phyloP scores from a whole-genome alignment of 164 flowering plant species.

The Litsea cubeba region DNA sequence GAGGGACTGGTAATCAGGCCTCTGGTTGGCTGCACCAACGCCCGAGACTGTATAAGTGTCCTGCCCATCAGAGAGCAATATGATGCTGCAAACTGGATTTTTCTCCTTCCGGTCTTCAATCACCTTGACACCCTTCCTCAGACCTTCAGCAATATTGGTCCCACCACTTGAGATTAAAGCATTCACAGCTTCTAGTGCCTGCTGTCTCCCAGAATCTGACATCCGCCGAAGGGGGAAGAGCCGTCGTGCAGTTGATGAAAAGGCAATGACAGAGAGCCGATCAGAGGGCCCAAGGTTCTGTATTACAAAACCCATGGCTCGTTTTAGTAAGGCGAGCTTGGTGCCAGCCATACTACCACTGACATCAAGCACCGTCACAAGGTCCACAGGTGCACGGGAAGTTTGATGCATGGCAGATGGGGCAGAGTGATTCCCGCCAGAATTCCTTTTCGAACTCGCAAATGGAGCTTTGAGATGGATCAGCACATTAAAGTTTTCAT shows the following conservation, averaged over 20 bases:
- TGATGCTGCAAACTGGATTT: conserved; percentile 79
- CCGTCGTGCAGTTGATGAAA: conserved; percentile 87
- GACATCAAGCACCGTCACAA: conserved; percentile 92
- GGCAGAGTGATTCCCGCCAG: conserved; percentile 10
- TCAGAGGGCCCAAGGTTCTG: conserved; percentile 84
- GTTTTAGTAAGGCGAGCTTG: conserved; percentile 82
- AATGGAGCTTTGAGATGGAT: conserved; percentile 82
- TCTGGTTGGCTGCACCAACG: conserved; percentile 22
- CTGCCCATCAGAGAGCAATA: conserved; percentile 93
- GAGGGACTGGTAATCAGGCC: conserved; percentile 46
- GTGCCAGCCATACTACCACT: conserved; percentile 99
- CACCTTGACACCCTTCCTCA: conserved; percentile 77
- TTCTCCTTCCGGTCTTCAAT: conserved; percentile 64
- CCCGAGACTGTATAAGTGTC: conserved; percentile 58
- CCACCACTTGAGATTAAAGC: conserved; percentile 75
- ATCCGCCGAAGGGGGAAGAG: conserved; percentile 75
- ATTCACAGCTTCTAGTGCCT: conserved; percentile 80
- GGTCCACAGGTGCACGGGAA: conserved; percentile 81
- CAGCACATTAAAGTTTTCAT: conserved; percentile 51
- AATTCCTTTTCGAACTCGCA: conserved; percentile 17
- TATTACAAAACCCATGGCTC: conserved; percentile 93
- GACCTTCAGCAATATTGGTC: conserved; percentile 90
- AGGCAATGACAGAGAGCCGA: conserved; percentile 86
- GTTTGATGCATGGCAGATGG: conserved; percentile 30
- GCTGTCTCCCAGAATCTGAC: conserved; percentile 70